A percentile compares a stretch with the other conserved stretches of the same genome.
Conservation (phyloP, 305 asterid genomes). For the Fraxinus latifolia region DNA sequence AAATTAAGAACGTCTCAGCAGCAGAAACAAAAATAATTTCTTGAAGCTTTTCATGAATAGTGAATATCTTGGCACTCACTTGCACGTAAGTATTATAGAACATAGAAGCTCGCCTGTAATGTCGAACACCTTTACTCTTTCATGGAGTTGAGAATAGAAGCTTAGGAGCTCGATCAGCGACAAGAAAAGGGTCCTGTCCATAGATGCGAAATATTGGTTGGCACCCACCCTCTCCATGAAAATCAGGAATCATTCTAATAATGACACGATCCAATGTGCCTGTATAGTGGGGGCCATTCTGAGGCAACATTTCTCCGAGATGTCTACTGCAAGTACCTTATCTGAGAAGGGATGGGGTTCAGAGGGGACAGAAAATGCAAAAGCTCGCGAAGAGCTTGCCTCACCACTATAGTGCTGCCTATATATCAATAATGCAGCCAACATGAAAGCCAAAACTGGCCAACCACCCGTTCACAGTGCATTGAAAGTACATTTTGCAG, state of each 20-base stretch:
- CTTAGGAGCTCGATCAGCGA: slow-evolving; percentile 67
- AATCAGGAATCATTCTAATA: slow-evolving; percentile 77
- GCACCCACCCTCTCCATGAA: slow-evolving; percentile 81
- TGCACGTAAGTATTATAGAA: slow-evolving; percentile 14
- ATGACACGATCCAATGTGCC: slow-evolving; percentile 80
- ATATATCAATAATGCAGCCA: slow-evolving; percentile 76
- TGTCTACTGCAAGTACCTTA: slow-evolving; percentile 82
- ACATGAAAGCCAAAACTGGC: slow-evolving; percentile 93
- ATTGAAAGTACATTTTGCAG: slow-evolving; percentile 77
- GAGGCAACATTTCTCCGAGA: slow-evolving; percentile 81
- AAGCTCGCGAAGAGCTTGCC: slow-evolving; percentile 90
- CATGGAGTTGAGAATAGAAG: slow-evolving; percentile 75
- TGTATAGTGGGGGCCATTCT: slow-evolving; percentile 89
- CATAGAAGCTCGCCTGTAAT: slow-evolving; percentile 53
- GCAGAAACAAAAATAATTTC: slow-evolving; percentile 4
- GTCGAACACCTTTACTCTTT: slow-evolving; percentile 62
- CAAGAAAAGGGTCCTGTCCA: slow-evolving; percentile 71
- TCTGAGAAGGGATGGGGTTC: slow-evolving; percentile 87
- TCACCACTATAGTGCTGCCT: slow-evolving; percentile 81
- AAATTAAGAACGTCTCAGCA: not conserved
- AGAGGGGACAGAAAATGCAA: slow-evolving; percentile 70
- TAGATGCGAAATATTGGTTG: slow-evolving; percentile 79
- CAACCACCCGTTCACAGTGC: slow-evolving; percentile 95
- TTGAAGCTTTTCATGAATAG: not conserved
- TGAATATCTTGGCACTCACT: not conserved